phyloP scores from a whole-genome alignment of 495 filamentous ascomycete genomes.

The Trichoderma orchidacearum region DNA sequence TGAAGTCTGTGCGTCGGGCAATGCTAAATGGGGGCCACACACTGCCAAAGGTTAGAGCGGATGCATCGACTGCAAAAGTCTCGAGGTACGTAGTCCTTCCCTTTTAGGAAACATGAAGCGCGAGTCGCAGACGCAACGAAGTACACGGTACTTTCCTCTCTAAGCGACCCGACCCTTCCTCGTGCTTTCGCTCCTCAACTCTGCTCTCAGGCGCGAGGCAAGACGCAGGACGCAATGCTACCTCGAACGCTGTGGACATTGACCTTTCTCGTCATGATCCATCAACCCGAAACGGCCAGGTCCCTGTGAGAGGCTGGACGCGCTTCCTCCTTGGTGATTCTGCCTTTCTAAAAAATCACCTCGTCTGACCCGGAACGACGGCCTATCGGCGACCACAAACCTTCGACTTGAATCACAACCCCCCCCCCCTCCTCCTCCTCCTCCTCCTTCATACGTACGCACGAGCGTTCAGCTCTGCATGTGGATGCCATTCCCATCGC shows the following conservation, averaged over 20 bases:
- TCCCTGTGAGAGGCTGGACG: not conserved
- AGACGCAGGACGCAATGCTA: too few relatives aligned
- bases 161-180: not conserved
- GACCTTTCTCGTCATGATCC: not conserved
- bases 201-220: too few relatives aligned
- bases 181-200: too few relatives aligned
- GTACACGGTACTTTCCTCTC: not conserved
- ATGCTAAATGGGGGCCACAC: not conserved
- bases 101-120: not conserved
- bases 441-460: too few relatives aligned
- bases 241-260: not conserved
- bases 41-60: not conserved
- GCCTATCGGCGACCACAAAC: not conserved
- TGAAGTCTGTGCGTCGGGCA: not conserved
- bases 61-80: not conserved
- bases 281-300: not conserved
- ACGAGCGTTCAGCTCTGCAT: not conserved
- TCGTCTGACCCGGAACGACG: not conserved
- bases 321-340: not conserved
- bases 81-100: not conserved
- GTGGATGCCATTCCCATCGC: not conserved
- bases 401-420: not conserved
- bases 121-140: too few relatives aligned
- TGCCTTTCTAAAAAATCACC: not conserved
- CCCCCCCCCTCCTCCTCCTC: too few relatives aligned